Conservation (phyloP, 164 flowering plant genomes). For the Aristolochia californica region DNA sequence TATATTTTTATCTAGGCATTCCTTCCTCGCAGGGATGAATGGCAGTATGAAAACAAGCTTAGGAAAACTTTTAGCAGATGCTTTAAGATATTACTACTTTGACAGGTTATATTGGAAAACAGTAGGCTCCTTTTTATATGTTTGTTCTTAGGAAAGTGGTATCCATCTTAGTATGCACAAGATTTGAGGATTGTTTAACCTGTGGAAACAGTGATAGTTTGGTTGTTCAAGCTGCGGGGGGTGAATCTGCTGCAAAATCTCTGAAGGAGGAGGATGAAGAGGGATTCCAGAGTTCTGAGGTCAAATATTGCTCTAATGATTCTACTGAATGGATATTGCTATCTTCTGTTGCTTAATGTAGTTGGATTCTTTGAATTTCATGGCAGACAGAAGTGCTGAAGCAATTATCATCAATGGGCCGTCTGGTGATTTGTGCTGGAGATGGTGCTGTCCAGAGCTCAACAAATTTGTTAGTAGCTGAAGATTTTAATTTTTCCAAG, state of each 20-base stretch:
- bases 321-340: background rate
- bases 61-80: conserved; percentile 60
- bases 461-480: conserved; percentile 46
- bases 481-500: conserved; percentile 10
- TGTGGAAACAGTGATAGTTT: conserved; percentile 47
- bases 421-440: conserved; percentile 85
- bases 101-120: conserved; percentile 49
- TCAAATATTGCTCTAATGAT: conserved; percentile 9
- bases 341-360: too few relatives aligned
- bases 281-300: conserved; percentile 73
- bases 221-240: conserved; percentile 72
- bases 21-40: conserved; percentile 42
- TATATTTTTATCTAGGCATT: background rate
- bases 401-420: conserved; percentile 92
- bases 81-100: conserved; percentile 66
- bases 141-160: background rate
- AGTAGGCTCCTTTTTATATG: background rate
- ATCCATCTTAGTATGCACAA: background rate
- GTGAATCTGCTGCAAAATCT: conserved; percentile 38
- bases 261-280: conserved; percentile 45
- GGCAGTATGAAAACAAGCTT: conserved; percentile 44
- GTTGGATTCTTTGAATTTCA: background rate
- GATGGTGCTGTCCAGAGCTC: conserved; percentile 80
- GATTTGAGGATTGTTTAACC: background rate
- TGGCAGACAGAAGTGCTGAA: conserved; percentile 85